phyloP scores from a whole-genome alignment of 2,329 filamentous ascomycete genomes.

The Claviceps sp. region DNA sequence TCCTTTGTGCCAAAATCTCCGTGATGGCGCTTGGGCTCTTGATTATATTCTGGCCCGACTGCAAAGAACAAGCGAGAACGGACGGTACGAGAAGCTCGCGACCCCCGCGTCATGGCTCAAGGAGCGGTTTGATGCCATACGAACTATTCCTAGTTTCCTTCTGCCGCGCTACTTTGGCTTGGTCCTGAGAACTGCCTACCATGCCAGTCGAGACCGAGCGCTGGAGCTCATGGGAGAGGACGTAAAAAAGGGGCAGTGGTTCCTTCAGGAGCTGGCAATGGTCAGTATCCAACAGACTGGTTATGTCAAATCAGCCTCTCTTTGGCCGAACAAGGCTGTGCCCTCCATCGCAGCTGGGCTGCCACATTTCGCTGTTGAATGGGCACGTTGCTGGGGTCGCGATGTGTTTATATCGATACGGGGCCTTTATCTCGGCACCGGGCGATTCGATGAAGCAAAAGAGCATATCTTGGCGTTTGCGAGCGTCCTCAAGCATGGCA shows the following conservation, averaged over 20 bases:
- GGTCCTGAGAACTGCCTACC: conserved; percentile 76
- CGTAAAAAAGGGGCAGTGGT: conserved; percentile 70
- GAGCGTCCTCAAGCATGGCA: conserved; percentile 92
- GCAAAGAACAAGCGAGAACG: conserved; percentile 52
- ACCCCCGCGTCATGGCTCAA: conserved; percentile 66
- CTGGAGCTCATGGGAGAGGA: conserved; percentile 69
- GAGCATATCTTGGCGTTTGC: conserved; percentile 93
- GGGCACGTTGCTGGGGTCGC: conserved; percentile 93
- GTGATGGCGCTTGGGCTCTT: conserved; percentile 81
- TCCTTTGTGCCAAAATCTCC: conserved; percentile 82
- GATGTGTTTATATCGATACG: conserved; percentile 94
- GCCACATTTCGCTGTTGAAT: conserved; percentile 85
- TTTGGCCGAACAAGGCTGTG: conserved; percentile 75
- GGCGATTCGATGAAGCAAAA: conserved; percentile 74
- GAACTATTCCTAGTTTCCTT: conserved; percentile 74
- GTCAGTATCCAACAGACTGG: conserved; percentile 87
- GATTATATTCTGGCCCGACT: conserved; percentile 76
- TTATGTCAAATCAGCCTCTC: conserved; percentile 74
- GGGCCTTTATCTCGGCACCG: conserved; percentile 81
- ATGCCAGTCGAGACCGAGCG: conserved; percentile 64
- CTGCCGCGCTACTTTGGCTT: conserved; percentile 88
- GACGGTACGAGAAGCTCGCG: conserved; percentile 47
- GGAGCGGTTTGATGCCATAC: conserved; percentile 74
- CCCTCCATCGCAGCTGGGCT: conserved; percentile 83
- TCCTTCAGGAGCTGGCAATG: conserved; percentile 77